These are phyloP conservation scores for Friedmanniomyces endolithicus DNA, from an alignment of 495 filamentous ascomycete genomes.

Conservation along the genomic window DNA sequence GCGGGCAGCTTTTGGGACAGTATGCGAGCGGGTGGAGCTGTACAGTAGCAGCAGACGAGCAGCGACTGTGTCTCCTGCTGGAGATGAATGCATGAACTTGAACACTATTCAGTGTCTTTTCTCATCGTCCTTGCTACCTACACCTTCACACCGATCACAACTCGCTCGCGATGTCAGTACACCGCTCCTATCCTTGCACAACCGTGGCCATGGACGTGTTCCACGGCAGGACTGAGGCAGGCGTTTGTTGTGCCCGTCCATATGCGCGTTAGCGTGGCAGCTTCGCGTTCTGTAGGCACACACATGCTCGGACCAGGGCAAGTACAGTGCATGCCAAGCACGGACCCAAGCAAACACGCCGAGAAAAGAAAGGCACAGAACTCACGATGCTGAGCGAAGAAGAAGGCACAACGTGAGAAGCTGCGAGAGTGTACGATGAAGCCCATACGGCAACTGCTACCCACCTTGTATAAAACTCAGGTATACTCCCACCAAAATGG, in stretches of 20 bases:
- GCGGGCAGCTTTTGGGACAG: conserved; percentile 1
- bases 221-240: not conserved
- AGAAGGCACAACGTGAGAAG: too few species aligned
- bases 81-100: conserved; percentile 19
- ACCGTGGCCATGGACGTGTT: not conserved
- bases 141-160: not conserved
- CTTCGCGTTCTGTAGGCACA: conserved; percentile 4
- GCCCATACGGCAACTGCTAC: too few species aligned
- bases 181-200: not conserved
- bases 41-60: conserved; percentile 16
- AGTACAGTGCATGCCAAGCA: not conserved
- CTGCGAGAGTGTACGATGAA: too few species aligned
- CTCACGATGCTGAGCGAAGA: too few species aligned
- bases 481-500: too few species aligned
- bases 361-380: not conserved
- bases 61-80: conserved; percentile 5
- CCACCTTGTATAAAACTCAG: too few species aligned
- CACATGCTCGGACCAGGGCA: not conserved
- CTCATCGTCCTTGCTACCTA: not conserved
- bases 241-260: not conserved
- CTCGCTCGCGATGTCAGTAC: not conserved
- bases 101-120: not conserved
- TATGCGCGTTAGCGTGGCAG: conserved; percentile 2
- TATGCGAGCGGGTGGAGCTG: conserved; percentile 2
- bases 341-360: not conserved